Evolutionary conservation across 2,329 filamentous ascomycete genomes (phyloP).

Genomic region (Atkinsonella hypoxylon): DNA sequence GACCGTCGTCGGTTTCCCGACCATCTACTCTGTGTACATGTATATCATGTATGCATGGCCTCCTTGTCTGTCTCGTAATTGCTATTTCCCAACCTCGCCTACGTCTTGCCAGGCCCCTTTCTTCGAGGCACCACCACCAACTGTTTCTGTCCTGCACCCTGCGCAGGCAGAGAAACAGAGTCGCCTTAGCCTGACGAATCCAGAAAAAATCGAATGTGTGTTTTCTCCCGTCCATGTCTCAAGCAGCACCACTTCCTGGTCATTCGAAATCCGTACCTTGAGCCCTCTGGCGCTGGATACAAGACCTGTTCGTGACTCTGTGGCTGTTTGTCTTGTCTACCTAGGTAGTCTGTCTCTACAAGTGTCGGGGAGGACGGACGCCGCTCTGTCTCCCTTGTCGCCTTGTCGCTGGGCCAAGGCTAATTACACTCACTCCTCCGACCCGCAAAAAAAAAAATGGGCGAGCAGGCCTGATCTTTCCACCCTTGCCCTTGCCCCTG

Average conservation of each 20-base stretch:
- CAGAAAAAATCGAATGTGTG: neutral
- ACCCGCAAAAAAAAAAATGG: constrained; percentile 7
- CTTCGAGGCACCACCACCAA: no score
- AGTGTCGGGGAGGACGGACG: neutral
- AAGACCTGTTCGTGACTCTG: neutral
- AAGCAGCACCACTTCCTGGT: neutral
- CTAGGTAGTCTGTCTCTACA: neutral
- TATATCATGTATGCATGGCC: neutral
- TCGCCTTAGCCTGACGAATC: no score
- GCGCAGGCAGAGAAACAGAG: no score
- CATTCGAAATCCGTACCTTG: neutral
- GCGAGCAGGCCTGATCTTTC: constrained; percentile 3
- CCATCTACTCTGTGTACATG: neutral
- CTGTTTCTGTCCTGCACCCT: no score
- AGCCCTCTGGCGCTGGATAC: neutral
- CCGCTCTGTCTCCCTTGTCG: neutral
- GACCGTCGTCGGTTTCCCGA: neutral
- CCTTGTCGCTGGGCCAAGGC: constrained; percentile 1
- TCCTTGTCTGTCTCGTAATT: neutral
- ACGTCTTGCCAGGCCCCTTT: no score
- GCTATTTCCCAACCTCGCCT: neutral
- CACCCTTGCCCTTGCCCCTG: neutral
- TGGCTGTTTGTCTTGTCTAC: neutral
- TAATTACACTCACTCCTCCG: constrained; percentile 1
- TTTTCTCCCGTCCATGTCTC: neutral